Evolutionary conservation across 768 basidiomycete species (phyloP), one percentile per base, ranked within the genome.

Genomic region (Austroboletus festivus): DNA sequence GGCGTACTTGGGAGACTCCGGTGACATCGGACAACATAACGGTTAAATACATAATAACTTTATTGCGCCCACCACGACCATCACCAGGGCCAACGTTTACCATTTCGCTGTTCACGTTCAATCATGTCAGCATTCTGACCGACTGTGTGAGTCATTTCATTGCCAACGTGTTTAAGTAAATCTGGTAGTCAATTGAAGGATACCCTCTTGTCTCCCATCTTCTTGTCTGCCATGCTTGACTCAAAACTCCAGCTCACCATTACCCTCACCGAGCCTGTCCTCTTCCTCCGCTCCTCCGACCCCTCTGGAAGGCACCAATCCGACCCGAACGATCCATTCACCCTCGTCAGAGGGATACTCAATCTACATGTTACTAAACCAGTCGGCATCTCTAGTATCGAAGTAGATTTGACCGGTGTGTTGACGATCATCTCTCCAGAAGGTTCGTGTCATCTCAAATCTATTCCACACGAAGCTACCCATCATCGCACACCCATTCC

Each of bases 341-440:
- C 83, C 13, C 68, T 85, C 54, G 71, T 89, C 6, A 71, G 88
- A 51, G 87, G 85, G 1, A 64, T 89, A 4, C 72, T 89, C 48
- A 79, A 78, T 3, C 68, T 89, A 21, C 72, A 75, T 28, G 69
- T 89, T 18, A 70, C 69, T 26, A 96, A 96, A 65, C 85, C 94
- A 1, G 93, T 82, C 45, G 82, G 79, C 57, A 87, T 99, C 53
- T 85, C 87, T 33, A 89, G 81, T 55, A 93, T 99, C 44, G 85
- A 86, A 44, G 75, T 94, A 37, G 83, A 86, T 61, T 69, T 98
- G 23, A 72, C 80, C 24, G 94, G 89, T 4, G 81, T 76, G 47
- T 73, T 82, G 15, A 68, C 77, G 15, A 83, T 83, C 6, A 78
- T 82, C 38, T 92, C 87, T 85, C 85, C 89, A 12, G 95, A 97